A percentile compares a stretch with the other conserved stretches of the same genome.
phyloP scores from a whole-genome alignment of 768 basidiomycete species.

The Amyloporia xantha region DNA sequence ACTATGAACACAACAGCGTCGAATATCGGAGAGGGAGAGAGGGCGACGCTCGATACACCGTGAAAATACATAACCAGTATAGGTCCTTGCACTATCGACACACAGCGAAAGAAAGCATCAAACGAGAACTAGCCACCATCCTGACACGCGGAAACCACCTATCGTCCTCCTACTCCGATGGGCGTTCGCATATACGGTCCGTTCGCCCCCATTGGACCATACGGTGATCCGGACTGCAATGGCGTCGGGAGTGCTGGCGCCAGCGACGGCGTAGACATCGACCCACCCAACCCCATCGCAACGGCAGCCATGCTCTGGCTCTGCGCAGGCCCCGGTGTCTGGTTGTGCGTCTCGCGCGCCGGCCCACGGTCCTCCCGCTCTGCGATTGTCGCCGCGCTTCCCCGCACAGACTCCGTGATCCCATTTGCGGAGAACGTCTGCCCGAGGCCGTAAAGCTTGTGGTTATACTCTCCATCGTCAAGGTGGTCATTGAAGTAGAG shows the following conservation, averaged over 20 bases:
- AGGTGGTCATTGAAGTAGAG: slow-evolving; percentile 87
- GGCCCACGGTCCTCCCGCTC: slow-evolving; percentile 64
- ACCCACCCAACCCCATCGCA: slow-evolving; percentile 39
- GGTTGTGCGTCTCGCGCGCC: slow-evolving; percentile 46
- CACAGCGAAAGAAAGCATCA: neutral
- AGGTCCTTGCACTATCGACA: slow-evolving; percentile 1
- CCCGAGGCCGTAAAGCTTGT: slow-evolving; percentile 78
- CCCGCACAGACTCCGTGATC: slow-evolving; percentile 55
- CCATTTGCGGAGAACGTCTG: slow-evolving; percentile 71
- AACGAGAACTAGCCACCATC: neutral
- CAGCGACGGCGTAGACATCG: slow-evolving; percentile 35
- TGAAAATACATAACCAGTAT: neutral
- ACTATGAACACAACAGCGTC: neutral
- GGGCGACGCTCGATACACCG: slow-evolving; percentile 2
- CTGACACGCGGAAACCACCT: slow-evolving; percentile 3
- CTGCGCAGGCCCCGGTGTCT: slow-evolving; percentile 44
- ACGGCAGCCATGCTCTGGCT: slow-evolving; percentile 29
- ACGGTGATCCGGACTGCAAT: slow-evolving; percentile 42
- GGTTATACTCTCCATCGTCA: slow-evolving; percentile 77
- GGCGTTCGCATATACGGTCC: slow-evolving; percentile 63
- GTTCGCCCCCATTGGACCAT: slow-evolving; percentile 51
- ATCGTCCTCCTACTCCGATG: slow-evolving; percentile 30
- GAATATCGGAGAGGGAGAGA: neutral
- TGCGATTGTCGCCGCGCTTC: slow-evolving; percentile 69
- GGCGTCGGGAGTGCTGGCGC: slow-evolving; percentile 36